phyloP scores from a whole-genome alignment of 768 basidiomycete species.

The Suillus americanus region DNA sequence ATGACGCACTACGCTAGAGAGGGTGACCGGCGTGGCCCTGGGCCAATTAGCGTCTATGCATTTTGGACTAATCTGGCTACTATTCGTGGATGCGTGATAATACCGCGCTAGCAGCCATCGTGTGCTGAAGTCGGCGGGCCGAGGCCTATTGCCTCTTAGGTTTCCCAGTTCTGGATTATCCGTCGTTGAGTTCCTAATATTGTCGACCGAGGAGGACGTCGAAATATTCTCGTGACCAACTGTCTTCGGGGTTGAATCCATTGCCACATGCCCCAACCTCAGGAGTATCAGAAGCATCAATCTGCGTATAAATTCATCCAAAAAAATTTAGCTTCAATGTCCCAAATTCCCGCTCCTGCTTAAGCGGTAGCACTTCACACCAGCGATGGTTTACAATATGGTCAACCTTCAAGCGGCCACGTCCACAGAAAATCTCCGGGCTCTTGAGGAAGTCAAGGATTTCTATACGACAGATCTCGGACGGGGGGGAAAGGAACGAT shows the following conservation, averaged over 20 bases:
- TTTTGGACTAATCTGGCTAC: constrained; percentile 6
- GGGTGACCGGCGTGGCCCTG: constrained; percentile 6
- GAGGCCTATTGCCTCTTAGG: constrained; percentile 23
- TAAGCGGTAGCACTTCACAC: neutral
- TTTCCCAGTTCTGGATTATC: constrained; percentile 18
- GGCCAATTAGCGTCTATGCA: constrained; percentile 8
- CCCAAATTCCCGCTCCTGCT: neutral
- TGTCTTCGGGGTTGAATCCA: constrained; percentile 6
- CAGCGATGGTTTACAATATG: constrained; percentile 31
- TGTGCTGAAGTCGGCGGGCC: constrained; percentile 20
- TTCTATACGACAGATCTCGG: constrained; percentile 56
- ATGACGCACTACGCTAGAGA: neutral
- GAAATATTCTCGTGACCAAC: constrained; percentile 16
- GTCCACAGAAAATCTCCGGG: constrained; percentile 46
- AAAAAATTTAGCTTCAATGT: constrained; percentile 1
- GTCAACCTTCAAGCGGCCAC: constrained; percentile 46
- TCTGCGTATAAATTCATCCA: constrained; percentile 8
- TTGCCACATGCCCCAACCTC: constrained; percentile 20
- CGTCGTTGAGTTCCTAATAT: constrained; percentile 21
- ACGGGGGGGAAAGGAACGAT: constrained; percentile 47
- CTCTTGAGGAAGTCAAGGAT: constrained; percentile 53
- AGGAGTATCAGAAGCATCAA: constrained; percentile 9
- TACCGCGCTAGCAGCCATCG: constrained; percentile 12
- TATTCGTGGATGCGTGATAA: constrained; percentile 13
- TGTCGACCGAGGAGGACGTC: constrained; percentile 19